Percentiles rank a stretch among this genome's conserved stretches.
These are phyloP conservation scores for Scedosporium boydii DNA, from an alignment of 2,329 filamentous ascomycete genomes.

Conservation along the genomic window DNA sequence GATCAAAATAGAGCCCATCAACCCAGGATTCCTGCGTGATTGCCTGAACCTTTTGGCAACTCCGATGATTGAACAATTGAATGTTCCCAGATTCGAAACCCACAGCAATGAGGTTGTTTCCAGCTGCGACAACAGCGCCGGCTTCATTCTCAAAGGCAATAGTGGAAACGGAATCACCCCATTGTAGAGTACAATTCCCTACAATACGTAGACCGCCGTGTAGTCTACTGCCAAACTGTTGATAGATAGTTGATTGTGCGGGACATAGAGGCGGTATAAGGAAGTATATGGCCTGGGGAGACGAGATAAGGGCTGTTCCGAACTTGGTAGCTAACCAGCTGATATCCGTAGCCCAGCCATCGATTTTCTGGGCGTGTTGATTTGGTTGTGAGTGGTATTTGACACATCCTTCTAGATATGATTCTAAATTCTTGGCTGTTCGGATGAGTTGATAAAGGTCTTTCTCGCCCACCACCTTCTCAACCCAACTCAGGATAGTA, in stretches of 20 bases:
- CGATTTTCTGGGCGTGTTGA: neutral
- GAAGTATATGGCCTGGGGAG: conserved; percentile 22
- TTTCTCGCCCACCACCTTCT: conserved; percentile 13
- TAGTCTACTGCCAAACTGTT: conserved; percentile 9
- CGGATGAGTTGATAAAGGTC: conserved; percentile 14
- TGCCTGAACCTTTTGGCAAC: neutral
- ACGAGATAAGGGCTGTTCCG: conserved; percentile 15
- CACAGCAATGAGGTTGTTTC: neutral
- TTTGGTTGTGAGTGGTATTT: neutral
- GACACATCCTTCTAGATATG: neutral
- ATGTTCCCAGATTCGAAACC: neutral
- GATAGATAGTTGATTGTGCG: conserved; percentile 10
- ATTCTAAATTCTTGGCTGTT: conserved; percentile 10
- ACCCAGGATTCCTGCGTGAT: neutral
- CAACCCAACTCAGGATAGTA: conserved; percentile 20
- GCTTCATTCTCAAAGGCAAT: neutral
- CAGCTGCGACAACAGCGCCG: neutral
- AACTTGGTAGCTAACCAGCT: conserved; percentile 22
- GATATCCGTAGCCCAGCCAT: conserved; percentile 15
- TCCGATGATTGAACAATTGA: neutral
- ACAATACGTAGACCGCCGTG: conserved; percentile 8
- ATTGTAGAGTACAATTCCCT: neutral
- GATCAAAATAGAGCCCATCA: neutral
- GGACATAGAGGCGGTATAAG: conserved; percentile 26
- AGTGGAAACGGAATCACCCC: neutral